Conservation (phyloP, 176 grass and related monocot species). For the Saccharum spontaneum region DNA sequence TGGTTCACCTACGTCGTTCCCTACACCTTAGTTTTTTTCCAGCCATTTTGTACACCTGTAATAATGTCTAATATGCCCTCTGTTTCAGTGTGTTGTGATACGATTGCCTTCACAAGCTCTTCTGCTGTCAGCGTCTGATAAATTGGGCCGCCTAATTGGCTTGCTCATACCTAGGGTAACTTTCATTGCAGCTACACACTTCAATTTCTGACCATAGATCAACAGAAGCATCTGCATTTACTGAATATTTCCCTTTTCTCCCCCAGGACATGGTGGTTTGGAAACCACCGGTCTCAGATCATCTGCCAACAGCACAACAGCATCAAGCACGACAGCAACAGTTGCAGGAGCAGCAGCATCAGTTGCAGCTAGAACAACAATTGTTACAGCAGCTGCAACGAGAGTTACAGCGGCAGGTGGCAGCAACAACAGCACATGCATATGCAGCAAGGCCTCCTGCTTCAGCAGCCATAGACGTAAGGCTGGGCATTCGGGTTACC, state of each 20-base stretch:
- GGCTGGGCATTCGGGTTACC: too few species aligned
- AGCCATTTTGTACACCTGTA: constrained; percentile 8
- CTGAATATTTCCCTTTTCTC: too few species aligned
- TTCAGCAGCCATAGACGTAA: too few species aligned
- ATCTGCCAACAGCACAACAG: constrained; percentile 45
- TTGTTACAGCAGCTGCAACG: too few species aligned
- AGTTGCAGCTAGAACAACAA: too few species aligned
- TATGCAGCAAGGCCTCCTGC: too few species aligned
- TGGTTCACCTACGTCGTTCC: not conserved
- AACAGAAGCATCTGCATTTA: too few species aligned
- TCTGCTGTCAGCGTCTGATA: constrained; percentile 70
- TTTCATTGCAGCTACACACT: not conserved
- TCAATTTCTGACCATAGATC: not conserved
- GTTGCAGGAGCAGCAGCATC: too few species aligned
- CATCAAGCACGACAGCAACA: constrained; percentile 30
- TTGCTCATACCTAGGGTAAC: constrained; percentile 84
- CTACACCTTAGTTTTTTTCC: not conserved
- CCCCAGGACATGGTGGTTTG: constrained; percentile 36
- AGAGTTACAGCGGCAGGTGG: too few species aligned
- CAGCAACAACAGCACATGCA: too few species aligned
- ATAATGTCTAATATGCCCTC: constrained; percentile 12
- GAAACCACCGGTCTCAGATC: constrained; percentile 68
- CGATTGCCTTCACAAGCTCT: constrained; percentile 88
- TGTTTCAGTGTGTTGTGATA: constrained; percentile 85
- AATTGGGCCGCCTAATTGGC: constrained; percentile 69